Conservation (phyloP, 805 yeast species). For the Komagataella mondaviorum region DNA sequence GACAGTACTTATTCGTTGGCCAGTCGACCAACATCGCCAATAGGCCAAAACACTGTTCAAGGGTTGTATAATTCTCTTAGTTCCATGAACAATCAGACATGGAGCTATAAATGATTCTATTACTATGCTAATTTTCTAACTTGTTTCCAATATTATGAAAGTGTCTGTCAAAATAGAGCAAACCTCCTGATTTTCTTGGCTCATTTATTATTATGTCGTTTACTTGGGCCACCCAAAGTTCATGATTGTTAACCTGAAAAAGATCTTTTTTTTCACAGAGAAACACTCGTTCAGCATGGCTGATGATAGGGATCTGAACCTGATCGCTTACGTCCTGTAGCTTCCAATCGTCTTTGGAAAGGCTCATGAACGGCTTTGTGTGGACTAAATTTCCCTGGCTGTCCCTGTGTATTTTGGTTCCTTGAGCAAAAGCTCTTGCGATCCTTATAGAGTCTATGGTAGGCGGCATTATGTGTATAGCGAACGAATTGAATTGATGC, state of each 20-base stretch:
- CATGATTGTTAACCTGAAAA: conserved; percentile 68
- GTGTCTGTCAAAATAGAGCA: conserved; percentile 47
- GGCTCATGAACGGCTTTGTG: conserved; percentile 40
- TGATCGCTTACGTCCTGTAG: conserved; percentile 12
- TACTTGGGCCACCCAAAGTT: conserved; percentile 80
- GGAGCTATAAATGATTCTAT: background rate
- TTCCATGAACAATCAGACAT: background rate
- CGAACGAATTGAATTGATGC: conserved; percentile 45
- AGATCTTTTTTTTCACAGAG: conserved; percentile 44
- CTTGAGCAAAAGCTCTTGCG: conserved; percentile 52
- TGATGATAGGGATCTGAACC: conserved; percentile 36
- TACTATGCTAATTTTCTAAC: conserved; percentile 4
- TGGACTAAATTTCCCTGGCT: conserved; percentile 16
- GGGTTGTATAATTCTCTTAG: background rate
- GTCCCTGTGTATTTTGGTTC: conserved; percentile 30
- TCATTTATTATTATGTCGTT: conserved; percentile 29
- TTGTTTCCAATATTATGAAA: conserved; percentile 32
- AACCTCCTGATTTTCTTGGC: conserved; percentile 38
- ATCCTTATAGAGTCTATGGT: conserved; percentile 35
- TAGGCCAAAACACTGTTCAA: background rate
- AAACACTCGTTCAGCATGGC: conserved; percentile 43
- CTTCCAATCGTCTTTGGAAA: conserved; percentile 22
- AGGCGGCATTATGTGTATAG: conserved; percentile 68
- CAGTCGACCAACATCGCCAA: conserved; percentile 3
- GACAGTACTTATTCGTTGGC: conserved; percentile 5